Evolutionary conservation across 2,329 filamentous ascomycete genomes (phyloP), one percentile per base, ranked within the genome.

Genomic region (Colletotrichum tamarilloi): DNA sequence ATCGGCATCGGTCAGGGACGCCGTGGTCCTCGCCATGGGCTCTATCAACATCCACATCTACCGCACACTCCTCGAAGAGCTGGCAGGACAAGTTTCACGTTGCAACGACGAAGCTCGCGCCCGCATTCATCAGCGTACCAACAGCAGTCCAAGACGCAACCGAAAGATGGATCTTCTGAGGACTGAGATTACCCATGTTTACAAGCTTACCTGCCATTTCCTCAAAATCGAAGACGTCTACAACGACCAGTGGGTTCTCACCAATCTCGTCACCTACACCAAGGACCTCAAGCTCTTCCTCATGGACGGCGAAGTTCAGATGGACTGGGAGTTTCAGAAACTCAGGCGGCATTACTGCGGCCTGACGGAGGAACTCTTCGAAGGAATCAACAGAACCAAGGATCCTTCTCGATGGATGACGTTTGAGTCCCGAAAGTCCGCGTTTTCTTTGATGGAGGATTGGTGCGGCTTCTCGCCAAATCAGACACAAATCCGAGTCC

Each of bases 381-480:
- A 97, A 77, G 95, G 94, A 6, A 95, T 98, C 77, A 97, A 96
- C 77, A 90, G 92, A 64, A 95, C 95, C 0, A 92, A 92, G 74
- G 94, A 98, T 73, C 93, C 95, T 1, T 92, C 94, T 5, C 90
- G 95, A 38, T 99, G 97, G 96, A 97, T 99, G 91, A 95, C 97
- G 0, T 99, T 99, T 79, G 97, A 99, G 81, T 94, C 95, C 14
- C 89, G 97, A 53, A 98, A 98, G 80, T 98, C 97, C 5, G 94
- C 96, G 0, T 99, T 99, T 80, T 92, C 95, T 0, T 85, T 99
- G 60, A 98, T 99, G 95, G 97, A 99, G 82, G 96, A 98, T 76
- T 99, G 97, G 97, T 99, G 97, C 80, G 97, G 97, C 2, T 98
- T 97, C 81, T 98, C 95, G 8, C 95, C 95, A 0, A 98, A 98